Evolutionary conservation across 2,329 filamentous ascomycete genomes (phyloP), one percentile per base, ranked within the genome.

Genomic region (Pezicula rhizophila): DNA sequence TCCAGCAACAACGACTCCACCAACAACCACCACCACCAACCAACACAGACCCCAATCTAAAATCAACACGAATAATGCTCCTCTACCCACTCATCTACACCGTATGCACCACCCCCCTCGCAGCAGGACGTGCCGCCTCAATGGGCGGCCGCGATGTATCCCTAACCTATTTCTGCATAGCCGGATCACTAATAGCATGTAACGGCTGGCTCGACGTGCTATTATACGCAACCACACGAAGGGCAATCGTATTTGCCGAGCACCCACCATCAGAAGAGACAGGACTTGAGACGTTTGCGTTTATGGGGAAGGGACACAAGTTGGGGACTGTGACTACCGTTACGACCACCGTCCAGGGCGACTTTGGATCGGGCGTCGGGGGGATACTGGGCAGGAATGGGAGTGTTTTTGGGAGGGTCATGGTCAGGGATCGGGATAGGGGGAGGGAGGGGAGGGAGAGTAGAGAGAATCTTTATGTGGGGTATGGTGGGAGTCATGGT

Each of bases 71-170:
- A 5, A 80, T 86, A 53, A 79, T 79, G 76, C 68, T 85, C 26
- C 71, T 85, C 7, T 88, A 88, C 52, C 84, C 84, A 0, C 60
- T 84, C 55, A 82, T 87, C 53, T 87, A 87, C 61, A 73, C 85
- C 6, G 57, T 84, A n/a, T 84, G 84, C 60, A 87, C 84, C 0
- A 71, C 82, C 0, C 84, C 84, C 0, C 70, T 88, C 1, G 82
- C 82, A 4, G 72, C 78, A 0, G 80, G 82, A 12, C 77, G 84
- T 51, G 81, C 87, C 59, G 75, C 76, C 14, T 75, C 74, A 17
- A 84, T 87, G 76, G 73, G 77, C 0, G 76, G 78, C 1, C 65
- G 69, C 8, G 44, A 67, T 0, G 70, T 81, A 3, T 72, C 76
- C 0, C 68, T 80, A 1, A 66, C 62, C 0, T 83, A 79, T 60